Conservation (phyloP, 768 basidiomycete genomes). For the Tephrocybe sp. region DNA sequence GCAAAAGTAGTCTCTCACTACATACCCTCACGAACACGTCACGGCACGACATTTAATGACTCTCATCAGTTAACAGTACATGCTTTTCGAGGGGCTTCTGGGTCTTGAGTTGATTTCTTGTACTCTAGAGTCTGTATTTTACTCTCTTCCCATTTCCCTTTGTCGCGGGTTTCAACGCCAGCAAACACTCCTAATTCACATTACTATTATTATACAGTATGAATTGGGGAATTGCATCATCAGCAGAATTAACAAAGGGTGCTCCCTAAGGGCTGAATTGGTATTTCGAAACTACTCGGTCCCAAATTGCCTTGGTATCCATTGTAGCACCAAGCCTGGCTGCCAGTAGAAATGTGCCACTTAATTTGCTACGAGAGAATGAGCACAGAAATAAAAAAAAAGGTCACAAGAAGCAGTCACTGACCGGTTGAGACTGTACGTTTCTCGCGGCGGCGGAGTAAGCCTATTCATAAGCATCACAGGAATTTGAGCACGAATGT, state of each 20-base stretch:
- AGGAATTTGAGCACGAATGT: slow-evolving; percentile 81
- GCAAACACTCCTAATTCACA: slow-evolving; percentile 6
- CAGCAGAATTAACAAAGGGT: background rate
- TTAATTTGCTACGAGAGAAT: slow-evolving; percentile 58
- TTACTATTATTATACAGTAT: slow-evolving; percentile 1
- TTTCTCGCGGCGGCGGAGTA: slow-evolving; percentile 91
- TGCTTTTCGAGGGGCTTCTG: slow-evolving; percentile 6
- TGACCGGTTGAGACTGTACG: slow-evolving; percentile 89
- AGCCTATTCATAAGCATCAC: slow-evolving; percentile 86
- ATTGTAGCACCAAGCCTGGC: slow-evolving; percentile 72
- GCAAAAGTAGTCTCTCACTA: slow-evolving; percentile 8
- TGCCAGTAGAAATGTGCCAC: slow-evolving; percentile 78
- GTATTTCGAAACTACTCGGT: slow-evolving; percentile 52
- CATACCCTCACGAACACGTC: slow-evolving; percentile 1
- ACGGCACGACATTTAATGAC: slow-evolving; percentile 11
- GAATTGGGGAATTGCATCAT: slow-evolving; percentile 6
- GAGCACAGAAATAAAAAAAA: background rate
- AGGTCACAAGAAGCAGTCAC: slow-evolving; percentile 15
- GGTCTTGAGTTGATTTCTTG: background rate
- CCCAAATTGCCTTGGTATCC: slow-evolving; percentile 75
- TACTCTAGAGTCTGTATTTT: background rate
- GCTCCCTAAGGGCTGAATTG: slow-evolving; percentile 28
- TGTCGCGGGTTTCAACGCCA: slow-evolving; percentile 24
- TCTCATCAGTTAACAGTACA: slow-evolving; percentile 18
- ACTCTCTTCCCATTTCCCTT: background rate